Percentiles rank a stretch among this genome's conserved stretches.
Conservation (phyloP, 352 stramenopile species). For the Globisporangium cederbergense region DNA sequence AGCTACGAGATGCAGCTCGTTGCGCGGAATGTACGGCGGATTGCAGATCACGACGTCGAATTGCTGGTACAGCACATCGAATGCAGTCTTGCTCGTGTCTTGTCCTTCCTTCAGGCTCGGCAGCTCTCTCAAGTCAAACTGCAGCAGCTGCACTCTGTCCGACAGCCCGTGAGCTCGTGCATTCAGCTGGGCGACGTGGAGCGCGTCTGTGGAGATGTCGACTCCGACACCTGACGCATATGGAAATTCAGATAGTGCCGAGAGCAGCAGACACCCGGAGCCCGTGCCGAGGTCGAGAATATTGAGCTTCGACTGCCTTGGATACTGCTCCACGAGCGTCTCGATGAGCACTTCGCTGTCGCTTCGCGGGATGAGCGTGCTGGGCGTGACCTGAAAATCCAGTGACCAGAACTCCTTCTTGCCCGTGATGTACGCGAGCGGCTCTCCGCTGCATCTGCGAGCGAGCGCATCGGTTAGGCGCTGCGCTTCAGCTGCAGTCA, state of each 20-base stretch:
- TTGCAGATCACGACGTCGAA: slow-evolving; percentile 78
- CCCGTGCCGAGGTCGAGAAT: slow-evolving; percentile 77
- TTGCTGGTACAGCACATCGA: slow-evolving; percentile 22
- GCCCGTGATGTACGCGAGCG: slow-evolving; percentile 66
- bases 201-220: slow-evolving; percentile 53
- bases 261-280: slow-evolving; percentile 60
- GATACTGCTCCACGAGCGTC: slow-evolving; percentile 45
- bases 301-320: slow-evolving; percentile 26
- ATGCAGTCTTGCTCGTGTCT: neutral
- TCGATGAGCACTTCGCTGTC: slow-evolving; percentile 83
- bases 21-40: slow-evolving; percentile 65
- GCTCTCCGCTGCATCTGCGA: slow-evolving; percentile 41
- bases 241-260: slow-evolving; percentile 60
- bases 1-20: slow-evolving; percentile 52
- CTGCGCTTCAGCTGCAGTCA: slow-evolving; percentile 34
- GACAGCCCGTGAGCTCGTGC: slow-evolving; percentile 22
- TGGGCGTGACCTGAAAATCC: slow-evolving; percentile 40
- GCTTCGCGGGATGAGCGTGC: slow-evolving; percentile 77
- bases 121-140: slow-evolving; percentile 32
- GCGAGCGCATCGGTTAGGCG: slow-evolving; percentile 21
- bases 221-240: slow-evolving; percentile 48
- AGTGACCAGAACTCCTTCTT: slow-evolving; percentile 80
- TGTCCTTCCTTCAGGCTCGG: neutral
- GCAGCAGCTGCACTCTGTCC: slow-evolving; percentile 23
- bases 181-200: slow-evolving; percentile 53